Base-by-base conservation (phyloP, 495 filamentous ascomycete genomes). In the Tuber brumale region DNA sequence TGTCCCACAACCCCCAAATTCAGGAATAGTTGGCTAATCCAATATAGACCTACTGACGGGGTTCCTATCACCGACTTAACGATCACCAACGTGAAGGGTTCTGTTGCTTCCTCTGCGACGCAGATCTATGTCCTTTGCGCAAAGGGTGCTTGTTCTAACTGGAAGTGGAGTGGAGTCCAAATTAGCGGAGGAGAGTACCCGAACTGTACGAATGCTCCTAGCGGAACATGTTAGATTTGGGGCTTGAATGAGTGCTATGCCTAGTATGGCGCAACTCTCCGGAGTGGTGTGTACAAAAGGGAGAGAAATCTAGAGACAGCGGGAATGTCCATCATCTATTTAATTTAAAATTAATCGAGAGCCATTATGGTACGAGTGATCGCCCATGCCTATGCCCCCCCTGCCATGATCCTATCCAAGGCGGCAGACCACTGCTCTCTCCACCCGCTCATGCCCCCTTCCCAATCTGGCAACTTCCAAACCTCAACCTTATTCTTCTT, bases 21-120 rank as follows among this genome's bases (percentile, higher is more conserved):
- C 2, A 19, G 57, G 19, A 39, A 51, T 19, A 6, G 43, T 37
- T 45, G 27, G 69, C 73, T 78, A 16, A 78, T 48, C 8, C 2
- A 72, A 7, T 48, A 35, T 72, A 78, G 76, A 31, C 88, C 90
- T 27, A 90, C 90, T 4, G 87, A 80, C 66, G 89, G 90, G 35
- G 87, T 92, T 41, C 86, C 88, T 3, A 91, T 92, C 77, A 90
- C 88, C 21, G 86, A 85, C 45, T 77, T 92, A 16, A 89, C 86
- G 19, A 74, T 92, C n/a, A 73, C 82, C 31, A 84, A 84, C 72
- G 84, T 92, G 35, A 86, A 84, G 0, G 91, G 90, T 3, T 85
- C 84, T 21, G 87, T 90, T 19, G 74, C 79, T 35, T 82, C 77
- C 72, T 79, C 78, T 39, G 89, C 83, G 27, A 86, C 83, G 0